A percentile compares a stretch with the other conserved stretches of the same genome.
These are phyloP conservation scores for Rhizophagus prolifer DNA, from an alignment of 192 early-diverging fungal species.

Conservation along the genomic window DNA sequence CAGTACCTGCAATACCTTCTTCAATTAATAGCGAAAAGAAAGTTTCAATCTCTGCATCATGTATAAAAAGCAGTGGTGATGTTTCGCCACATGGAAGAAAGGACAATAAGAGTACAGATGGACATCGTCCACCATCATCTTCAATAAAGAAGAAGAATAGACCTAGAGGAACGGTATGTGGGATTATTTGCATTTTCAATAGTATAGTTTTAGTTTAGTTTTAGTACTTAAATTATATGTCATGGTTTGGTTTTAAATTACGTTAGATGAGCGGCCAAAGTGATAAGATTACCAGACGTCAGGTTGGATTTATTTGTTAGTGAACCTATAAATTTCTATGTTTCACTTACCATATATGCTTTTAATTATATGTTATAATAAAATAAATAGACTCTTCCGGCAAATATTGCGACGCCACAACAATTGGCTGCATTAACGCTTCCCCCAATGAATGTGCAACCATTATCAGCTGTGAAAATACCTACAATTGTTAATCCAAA, in stretches of 20 bases:
- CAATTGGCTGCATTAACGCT: not conserved
- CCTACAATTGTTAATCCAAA: constrained; percentile 10
- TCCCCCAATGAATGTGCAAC: constrained; percentile 16
- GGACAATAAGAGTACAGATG: not conserved
- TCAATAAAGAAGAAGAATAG: not conserved
- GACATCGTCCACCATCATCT: not conserved
- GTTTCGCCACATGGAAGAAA: not conserved
- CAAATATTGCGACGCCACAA: not conserved
- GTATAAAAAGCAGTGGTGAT: constrained; percentile 7
- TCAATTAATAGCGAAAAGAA: constrained; percentile 18
- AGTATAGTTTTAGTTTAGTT: not conserved
- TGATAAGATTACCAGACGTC: constrained; percentile 20
- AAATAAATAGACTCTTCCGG: constrained; percentile 24
- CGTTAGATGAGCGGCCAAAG: not conserved
- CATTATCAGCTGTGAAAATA: constrained; percentile 17
- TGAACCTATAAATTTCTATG: no score
- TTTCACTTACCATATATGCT: not conserved
- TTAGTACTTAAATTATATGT: not conserved
- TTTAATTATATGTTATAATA: not conserved
- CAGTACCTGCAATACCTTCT: constrained; percentile 26
- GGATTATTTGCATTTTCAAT: not conserved
- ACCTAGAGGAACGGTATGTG: constrained; percentile 26
- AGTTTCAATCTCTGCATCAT: not conserved
- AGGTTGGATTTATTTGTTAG: constrained; percentile 21
- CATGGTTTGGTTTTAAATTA: constrained; percentile 16